Conservation (phyloP, 306 rosid species). For the Lablab purpureus region DNA sequence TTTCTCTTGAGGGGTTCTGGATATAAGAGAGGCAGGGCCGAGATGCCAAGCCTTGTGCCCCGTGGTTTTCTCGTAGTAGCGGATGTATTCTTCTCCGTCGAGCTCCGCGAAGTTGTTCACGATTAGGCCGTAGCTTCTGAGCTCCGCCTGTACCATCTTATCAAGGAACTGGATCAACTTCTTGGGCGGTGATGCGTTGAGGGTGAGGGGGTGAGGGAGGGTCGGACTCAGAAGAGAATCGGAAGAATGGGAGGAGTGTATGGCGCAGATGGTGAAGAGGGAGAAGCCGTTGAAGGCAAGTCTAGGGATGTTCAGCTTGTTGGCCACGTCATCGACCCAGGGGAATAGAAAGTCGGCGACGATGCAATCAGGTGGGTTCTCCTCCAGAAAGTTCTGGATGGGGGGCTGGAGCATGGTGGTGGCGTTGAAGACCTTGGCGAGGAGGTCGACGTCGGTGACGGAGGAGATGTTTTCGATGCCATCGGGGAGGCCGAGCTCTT, state of each 20-base stretch:
- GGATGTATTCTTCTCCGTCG: slow-evolving; percentile 40
- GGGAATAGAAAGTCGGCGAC: slow-evolving; percentile 27
- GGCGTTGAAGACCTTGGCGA: background rate
- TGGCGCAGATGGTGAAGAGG: slow-evolving; percentile 36
- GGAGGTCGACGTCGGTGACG: background rate
- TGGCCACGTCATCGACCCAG: slow-evolving; percentile 43
- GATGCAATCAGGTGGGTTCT: slow-evolving; percentile 45
- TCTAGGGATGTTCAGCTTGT: slow-evolving; percentile 32
- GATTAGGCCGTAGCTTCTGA: slow-evolving; percentile 46
- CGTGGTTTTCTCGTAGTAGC: slow-evolving; percentile 23
- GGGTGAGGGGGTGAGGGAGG: slow-evolving; percentile 42
- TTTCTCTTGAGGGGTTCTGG: slow-evolving; percentile 9
- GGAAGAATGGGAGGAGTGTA: background rate
- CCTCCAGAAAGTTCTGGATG: slow-evolving; percentile 1
- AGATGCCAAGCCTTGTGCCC: slow-evolving; percentile 49
- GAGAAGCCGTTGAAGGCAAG: slow-evolving; percentile 37
- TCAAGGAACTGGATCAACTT: background rate
- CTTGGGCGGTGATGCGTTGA: slow-evolving; percentile 32
- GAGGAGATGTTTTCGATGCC: background rate
- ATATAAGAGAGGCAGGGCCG: slow-evolving; percentile 47
- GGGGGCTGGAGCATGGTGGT: background rate
- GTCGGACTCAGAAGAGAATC: background rate
- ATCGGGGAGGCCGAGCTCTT: background rate
- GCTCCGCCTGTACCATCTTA: background rate
- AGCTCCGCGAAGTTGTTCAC: slow-evolving; percentile 49